These are phyloP conservation scores for Petrea volubilis DNA, from an alignment of 257 asterid genomes.

Conservation along the genomic window DNA sequence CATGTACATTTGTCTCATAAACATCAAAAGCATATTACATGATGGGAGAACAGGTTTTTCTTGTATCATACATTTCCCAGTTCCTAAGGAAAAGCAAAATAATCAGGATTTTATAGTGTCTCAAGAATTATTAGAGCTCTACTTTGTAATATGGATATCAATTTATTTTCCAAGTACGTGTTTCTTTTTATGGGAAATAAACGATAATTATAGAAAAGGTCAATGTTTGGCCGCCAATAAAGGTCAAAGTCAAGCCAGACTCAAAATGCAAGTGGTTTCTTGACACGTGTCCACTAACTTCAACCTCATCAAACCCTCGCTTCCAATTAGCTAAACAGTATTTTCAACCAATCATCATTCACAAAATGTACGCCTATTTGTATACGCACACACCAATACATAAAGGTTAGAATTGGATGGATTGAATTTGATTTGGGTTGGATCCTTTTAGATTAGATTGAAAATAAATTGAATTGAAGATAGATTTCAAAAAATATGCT, in stretches of 20 bases:
- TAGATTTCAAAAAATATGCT: too few relatives aligned
- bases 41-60: background rate
- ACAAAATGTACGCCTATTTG: too few relatives aligned
- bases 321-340: too few relatives aligned
- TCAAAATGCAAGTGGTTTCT: background rate
- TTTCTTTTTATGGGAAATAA: background rate
- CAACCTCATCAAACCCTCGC: background rate
- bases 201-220: background rate
- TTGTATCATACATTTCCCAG: background rate
- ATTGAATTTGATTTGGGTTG: too few relatives aligned
- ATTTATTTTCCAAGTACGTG: too few relatives aligned
- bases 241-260: conserved; percentile 4
- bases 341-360: background rate
- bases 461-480: too few relatives aligned
- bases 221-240: conserved; percentile 8
- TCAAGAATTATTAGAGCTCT: too few relatives aligned
- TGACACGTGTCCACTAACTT: conserved; percentile 23
- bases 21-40: background rate
- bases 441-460: too few relatives aligned
- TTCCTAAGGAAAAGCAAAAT: too few relatives aligned
- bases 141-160: too few relatives aligned
- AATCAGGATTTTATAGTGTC: too few relatives aligned
- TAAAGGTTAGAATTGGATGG: too few relatives aligned
- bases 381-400: background rate
- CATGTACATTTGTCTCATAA: background rate